Base-by-base conservation (phyloP, 2,329 filamentous ascomycete species). In the Myriosclerotinia curreyana region DNA sequence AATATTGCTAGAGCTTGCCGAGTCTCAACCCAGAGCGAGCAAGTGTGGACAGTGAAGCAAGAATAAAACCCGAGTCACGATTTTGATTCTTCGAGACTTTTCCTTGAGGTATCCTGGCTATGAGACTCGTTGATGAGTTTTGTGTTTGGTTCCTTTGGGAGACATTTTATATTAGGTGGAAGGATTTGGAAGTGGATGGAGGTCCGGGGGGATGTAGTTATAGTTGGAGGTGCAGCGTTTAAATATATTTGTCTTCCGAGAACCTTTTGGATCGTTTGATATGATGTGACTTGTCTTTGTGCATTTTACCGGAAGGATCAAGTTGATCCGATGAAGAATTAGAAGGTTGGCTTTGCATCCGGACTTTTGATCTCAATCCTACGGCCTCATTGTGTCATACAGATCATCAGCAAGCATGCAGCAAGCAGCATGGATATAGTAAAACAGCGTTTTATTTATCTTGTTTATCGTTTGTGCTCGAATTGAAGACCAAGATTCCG, bases 21-120 rank as follows among this genome's bases (percentile, higher is more conserved):
- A 79, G 76, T 73, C 79, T 71, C 75, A 72, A 72, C 76, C 75
- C 75, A 81, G 79, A 79, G 77, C 78, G 79, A 72, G 78, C 77
- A 76, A 79, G 81, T 83, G 81, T 83, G 80, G 81, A 83, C 79
- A 79, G 72, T 76, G 81, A 82, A 83, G 81, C 81, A 79, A 83
- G 76, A 83, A 75, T 74, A 76, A 80, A 67, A 76, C 65, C 70
- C 62, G 72, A 15, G 71, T 73, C 69, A 66, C 68, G 70, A 74
- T 73, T 71, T 71, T 74, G 71, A 73, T 74, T 74, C 72, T 74
- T 74, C 72, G 71, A 73, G 70, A 72, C 73, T 59, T 70, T 71
- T 73, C 73, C 74, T 68, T 69, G 42, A 64, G 56, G 66, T 69
- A 69, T 38, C 69, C 70, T 70, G 58, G 34, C 69, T 67, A 65